These are phyloP conservation scores for Ceratocystis variospora DNA, from an alignment of 2,329 filamentous ascomycete genomes.

Conservation along the genomic window DNA sequence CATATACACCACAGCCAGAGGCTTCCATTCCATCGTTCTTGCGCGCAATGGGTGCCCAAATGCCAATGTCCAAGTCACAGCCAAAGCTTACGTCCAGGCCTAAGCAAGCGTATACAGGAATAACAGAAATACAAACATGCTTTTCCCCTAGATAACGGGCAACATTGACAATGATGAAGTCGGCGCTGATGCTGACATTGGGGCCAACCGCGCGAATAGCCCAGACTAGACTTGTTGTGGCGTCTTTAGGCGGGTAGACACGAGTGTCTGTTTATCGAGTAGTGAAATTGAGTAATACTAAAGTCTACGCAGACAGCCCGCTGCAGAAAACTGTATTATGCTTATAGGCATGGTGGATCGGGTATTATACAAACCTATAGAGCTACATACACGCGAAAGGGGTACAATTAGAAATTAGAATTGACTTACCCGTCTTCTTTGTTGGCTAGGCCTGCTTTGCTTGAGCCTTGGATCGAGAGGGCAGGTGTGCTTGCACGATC, in stretches of 20 bases:
- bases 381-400: conserved; percentile 9
- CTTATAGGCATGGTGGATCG: background rate
- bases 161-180: too few relatives aligned
- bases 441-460: conserved; percentile 42
- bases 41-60: background rate
- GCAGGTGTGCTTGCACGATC: conserved; percentile 25
- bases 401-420: background rate
- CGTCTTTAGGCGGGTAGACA: too few relatives aligned
- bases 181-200: too few relatives aligned
- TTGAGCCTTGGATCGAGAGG: conserved; percentile 25
- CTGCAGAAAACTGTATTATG: background rate
- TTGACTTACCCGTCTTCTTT: conserved; percentile 34
- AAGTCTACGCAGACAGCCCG: too few relatives aligned
- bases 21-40: conserved; percentile 2
- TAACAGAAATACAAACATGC: background rate
- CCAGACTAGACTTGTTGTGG: too few relatives aligned
- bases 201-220: background rate
- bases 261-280: too few relatives aligned
- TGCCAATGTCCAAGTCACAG: background rate
- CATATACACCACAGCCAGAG: background rate
- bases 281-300: too few relatives aligned
- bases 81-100: too few relatives aligned
- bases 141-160: background rate
- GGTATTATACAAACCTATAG: background rate
- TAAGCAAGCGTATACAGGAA: background rate